Conservation (phyloP, 2,329 filamentous ascomycete genomes). For the Fusarium siculi region DNA sequence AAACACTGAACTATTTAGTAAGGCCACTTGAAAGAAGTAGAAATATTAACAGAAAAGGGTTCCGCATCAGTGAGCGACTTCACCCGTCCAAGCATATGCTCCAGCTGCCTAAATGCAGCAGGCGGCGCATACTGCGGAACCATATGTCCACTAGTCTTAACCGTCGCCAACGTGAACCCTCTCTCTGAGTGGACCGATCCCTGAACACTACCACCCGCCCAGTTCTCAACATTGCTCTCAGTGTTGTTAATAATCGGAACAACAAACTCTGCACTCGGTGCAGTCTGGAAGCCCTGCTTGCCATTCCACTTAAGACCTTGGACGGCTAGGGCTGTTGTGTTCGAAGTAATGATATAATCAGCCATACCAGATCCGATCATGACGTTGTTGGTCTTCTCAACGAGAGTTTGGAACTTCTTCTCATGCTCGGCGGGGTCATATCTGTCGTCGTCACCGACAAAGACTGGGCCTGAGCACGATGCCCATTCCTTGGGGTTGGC, state of each 20-base stretch:
- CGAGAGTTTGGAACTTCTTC: constrained; percentile 13
- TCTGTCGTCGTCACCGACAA: background rate
- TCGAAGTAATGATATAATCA: constrained; percentile 23
- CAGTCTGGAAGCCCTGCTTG: constrained; percentile 14
- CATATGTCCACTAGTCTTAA: constrained; percentile 23
- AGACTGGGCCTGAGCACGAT: background rate
- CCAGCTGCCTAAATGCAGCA: constrained; percentile 10
- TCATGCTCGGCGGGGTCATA: constrained; percentile 6
- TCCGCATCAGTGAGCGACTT: constrained; percentile 7
- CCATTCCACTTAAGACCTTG: constrained; percentile 9
- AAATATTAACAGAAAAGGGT: constrained; percentile 7
- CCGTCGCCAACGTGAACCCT: constrained; percentile 6
- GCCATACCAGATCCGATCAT: constrained; percentile 15
- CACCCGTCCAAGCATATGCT: constrained; percentile 20
- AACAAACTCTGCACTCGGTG: constrained; percentile 1
- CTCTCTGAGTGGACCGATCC: constrained; percentile 3
- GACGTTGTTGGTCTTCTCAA: constrained; percentile 14
- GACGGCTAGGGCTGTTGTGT: constrained; percentile 3
- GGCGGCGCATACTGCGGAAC: constrained; percentile 22
- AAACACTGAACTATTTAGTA: background rate
- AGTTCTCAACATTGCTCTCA: constrained; percentile 7
- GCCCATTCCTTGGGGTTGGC: background rate
- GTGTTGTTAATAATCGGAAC: constrained; percentile 16
- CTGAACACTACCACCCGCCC: constrained; percentile 18
- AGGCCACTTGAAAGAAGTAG: constrained; percentile 19